phyloP scores from a whole-genome alignment of 2,329 filamentous ascomycete genomes.

The Leptodontidium sp. region DNA sequence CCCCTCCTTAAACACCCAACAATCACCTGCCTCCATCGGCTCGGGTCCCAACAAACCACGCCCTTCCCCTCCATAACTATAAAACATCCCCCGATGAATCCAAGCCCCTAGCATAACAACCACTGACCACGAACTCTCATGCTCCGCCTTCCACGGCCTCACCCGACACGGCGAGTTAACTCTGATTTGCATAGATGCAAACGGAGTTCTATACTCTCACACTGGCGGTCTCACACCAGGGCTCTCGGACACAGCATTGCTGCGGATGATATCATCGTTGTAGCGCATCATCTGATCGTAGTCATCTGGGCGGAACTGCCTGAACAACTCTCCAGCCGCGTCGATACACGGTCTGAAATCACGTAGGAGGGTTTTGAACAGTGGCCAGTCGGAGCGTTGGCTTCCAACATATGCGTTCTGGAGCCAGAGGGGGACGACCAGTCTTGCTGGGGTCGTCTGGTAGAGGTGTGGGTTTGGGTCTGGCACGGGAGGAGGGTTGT shows the following conservation, averaged over 20 bases:
- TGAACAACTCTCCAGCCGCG: not conserved
- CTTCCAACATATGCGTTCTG: not conserved
- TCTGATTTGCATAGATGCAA: not conserved
- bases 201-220: not conserved
- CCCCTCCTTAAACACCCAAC: not conserved
- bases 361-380: not conserved
- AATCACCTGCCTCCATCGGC: not conserved
- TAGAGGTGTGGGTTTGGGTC: not conserved
- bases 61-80: not conserved
- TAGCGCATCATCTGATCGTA: not conserved
- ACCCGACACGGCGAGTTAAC: not conserved
- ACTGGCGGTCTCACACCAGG: not conserved
- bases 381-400: not conserved
- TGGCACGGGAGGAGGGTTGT: not conserved
- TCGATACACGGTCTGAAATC: not conserved
- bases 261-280: too few species aligned
- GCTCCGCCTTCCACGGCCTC: not conserved
- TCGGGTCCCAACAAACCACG: not conserved
- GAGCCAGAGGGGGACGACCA: not conserved
- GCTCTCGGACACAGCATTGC: not conserved
- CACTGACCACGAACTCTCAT: not conserved
- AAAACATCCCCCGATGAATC: not conserved
- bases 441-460: not conserved
- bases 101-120: not conserved
- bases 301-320: not conserved